Base-by-base conservation (phyloP, 202 grass and related monocot species). In the Panicum hallii region DNA sequence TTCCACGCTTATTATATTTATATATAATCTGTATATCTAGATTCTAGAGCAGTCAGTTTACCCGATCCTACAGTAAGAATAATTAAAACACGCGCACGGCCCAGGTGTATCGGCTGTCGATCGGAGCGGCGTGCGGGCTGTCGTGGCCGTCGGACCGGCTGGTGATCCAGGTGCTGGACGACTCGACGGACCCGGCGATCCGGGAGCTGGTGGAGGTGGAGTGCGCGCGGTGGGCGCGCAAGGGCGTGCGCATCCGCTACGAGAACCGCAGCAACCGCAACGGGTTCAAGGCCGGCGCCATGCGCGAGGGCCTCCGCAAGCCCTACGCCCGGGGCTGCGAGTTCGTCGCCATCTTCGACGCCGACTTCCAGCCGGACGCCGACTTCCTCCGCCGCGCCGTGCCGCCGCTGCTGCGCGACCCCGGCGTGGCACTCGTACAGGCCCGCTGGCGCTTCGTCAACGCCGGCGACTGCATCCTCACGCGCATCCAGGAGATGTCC, bases 401-500 rank as follows among this genome's bases (percentile, higher is more conserved):
- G 3, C 88, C 92, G 19, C 79, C 85, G 34, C 90, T 94, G 7
- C 74, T 44, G 34, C 88, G 80, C 20, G 89, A 97, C 60, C 83
- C 77, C 0, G 79, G 85, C 3, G 67, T 94, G 6, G 92, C 87
- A 7, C 82, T 94, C 20, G 95, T 91, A 42, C 92, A 94, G 88
- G 95, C 92, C 9, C 87, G 92, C 11, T 97, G 95, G 87, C 45
- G 45, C 17, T 89, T 85, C 86, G 82, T 94, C 19, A 97, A 97
- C 87, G 78, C 90, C 20, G 73, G 93, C 80, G 92, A 93, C 72
- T 94, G 95, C 62, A 23, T 97, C 45, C 84, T 94, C 47, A 94
- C 92, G 0, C 85, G 92, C 2, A 92, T 97, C 49, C 95, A 94
- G 89, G 95, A 97, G 85, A 97, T 97, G 95, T 93, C 95, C 5